Evolutionary conservation across 2,329 filamentous ascomycete genomes (phyloP).

Genomic region (Aspergillus sp.): DNA sequence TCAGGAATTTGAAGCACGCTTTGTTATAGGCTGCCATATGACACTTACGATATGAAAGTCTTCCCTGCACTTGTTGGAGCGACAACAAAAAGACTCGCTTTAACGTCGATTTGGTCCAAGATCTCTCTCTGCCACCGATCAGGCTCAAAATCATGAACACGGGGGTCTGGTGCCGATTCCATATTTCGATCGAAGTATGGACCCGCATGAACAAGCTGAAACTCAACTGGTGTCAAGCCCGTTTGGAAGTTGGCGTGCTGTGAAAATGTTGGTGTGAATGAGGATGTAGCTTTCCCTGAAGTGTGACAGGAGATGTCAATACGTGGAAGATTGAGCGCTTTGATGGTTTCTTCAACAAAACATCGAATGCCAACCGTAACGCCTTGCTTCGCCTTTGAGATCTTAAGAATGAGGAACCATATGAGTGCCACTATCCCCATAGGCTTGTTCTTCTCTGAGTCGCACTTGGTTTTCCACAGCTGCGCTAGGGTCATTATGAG

Average conservation of each 20-base stretch:
- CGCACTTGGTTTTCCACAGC: slow-evolving; percentile 20
- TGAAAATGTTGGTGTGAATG: slow-evolving; percentile 17
- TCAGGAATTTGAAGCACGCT: background rate
- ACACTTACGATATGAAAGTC: slow-evolving; percentile 66
- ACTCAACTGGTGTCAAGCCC: slow-evolving; percentile 53
- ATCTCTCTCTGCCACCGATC: slow-evolving; percentile 77
- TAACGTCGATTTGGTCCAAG: slow-evolving; percentile 69
- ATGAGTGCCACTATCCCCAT: slow-evolving; percentile 11
- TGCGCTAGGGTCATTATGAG: slow-evolving; percentile 27
- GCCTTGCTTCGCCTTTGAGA: slow-evolving; percentile 40
- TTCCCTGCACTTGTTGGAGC: slow-evolving; percentile 79
- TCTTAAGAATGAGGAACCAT: slow-evolving; percentile 44
- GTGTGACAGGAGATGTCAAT: slow-evolving; percentile 18
- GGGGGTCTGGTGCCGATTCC: slow-evolving; percentile 66
- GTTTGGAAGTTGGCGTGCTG: slow-evolving; percentile 33
- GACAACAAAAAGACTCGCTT: slow-evolving; percentile 72
- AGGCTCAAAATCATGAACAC: slow-evolving; percentile 68
- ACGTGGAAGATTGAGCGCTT: slow-evolving; percentile 34
- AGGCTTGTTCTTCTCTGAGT: background rate
- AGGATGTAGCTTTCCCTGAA: slow-evolving; percentile 23
- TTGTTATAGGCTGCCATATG: background rate
- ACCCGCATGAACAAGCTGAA: slow-evolving; percentile 69
- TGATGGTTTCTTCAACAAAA: slow-evolving; percentile 35
- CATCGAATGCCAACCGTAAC: slow-evolving; percentile 47
- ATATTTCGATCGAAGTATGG: slow-evolving; percentile 76